Evolutionary conservation across 2,329 filamentous ascomycete species (phyloP), one percentile per base, ranked within the genome.

Genomic region (Monosporascus sp.): DNA sequence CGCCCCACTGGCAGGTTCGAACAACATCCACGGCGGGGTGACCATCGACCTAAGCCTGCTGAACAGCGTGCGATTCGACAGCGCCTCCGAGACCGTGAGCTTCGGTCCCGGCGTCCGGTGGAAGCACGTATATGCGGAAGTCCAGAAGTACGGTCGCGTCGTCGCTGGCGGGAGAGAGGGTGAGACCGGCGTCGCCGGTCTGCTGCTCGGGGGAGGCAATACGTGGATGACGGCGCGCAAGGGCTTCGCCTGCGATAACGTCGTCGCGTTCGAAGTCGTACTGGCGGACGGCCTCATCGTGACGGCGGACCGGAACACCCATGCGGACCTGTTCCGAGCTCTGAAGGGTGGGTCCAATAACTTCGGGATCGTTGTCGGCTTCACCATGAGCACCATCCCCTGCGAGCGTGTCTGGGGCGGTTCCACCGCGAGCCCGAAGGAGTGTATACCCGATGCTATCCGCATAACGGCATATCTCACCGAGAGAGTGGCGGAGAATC

Each of bases 191-290:
- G 57, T 63, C n/a, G 53, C 47, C 4, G 61, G 59, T 15, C 59
- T 62, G 7, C 49, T 58, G 8, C 45, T 56, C 9, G 59, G 61
- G 17, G 58, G 60, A 11, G 61, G 61, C 22, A 18, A 49, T 8
- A 49, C 50, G 3, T 52, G 44, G 18, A 34, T 49, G 22, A 49
- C 50, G 24, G 18, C 34, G 7, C 63, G 65, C 1, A 62, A 70
- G 39, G 76, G 76, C 3, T 73, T 72, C 51, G 70, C 66, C 24
- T 74, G 70, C 50, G 76, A 76, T 52, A 73, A 70, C 38, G 68
- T 78, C 5, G 52, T 64, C 36, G 68, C 66, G 47, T 74, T 62
- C 47, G 54, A 74, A 50, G 69, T 77, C 22, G 73, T 78, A 3
- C 66, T 74, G 1, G 69, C 70, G 5, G 41, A 42, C 25, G 41